Percentiles rank a stretch among this genome's conserved stretches.
phyloP scores from a whole-genome alignment of 1,139 yeast genomes.

The Saccharomycopsis hybrid region DNA sequence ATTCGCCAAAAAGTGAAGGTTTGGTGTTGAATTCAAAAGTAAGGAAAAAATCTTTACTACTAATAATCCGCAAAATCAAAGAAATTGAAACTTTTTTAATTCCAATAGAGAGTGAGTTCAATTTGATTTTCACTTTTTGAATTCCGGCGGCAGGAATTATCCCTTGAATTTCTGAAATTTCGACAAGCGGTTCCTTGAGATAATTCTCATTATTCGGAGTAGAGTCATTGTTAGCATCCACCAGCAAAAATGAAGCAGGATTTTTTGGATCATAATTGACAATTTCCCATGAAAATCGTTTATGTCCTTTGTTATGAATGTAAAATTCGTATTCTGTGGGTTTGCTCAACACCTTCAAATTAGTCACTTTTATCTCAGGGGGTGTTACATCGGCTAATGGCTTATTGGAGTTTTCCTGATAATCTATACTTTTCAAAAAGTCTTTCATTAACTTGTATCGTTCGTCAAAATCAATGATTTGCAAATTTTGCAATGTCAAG shows the following conservation, averaged over 20 bases:
- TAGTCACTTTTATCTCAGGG: constrained; percentile 10
- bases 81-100: constrained; percentile 24
- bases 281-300: constrained; percentile 29
- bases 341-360: constrained; percentile 21
- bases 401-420: constrained; percentile 37
- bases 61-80: constrained; percentile 27
- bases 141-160: constrained; percentile 26
- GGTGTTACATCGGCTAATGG: constrained; percentile 30
- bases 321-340: constrained; percentile 21
- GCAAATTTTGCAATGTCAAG: constrained; percentile 38
- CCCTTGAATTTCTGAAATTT: constrained; percentile 21
- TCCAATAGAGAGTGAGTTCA: constrained; percentile 27
- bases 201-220: constrained; percentile 20
- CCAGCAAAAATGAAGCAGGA: constrained; percentile 16
- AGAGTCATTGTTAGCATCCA: constrained; percentile 17
- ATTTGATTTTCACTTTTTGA: constrained; percentile 23
- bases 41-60: constrained; percentile 28
- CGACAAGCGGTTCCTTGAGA: constrained; percentile 14
- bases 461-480: constrained; percentile 40
- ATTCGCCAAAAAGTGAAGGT: constrained; percentile 26
- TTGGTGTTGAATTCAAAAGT: constrained; percentile 25
- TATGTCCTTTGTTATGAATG: constrained; percentile 26
- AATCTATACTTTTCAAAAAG: constrained; percentile 35
- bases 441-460: constrained; percentile 32
- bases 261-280: constrained; percentile 24